Conservation (phyloP, 1,284 basidiomycete species). For the Caloboletus inedulis region DNA sequence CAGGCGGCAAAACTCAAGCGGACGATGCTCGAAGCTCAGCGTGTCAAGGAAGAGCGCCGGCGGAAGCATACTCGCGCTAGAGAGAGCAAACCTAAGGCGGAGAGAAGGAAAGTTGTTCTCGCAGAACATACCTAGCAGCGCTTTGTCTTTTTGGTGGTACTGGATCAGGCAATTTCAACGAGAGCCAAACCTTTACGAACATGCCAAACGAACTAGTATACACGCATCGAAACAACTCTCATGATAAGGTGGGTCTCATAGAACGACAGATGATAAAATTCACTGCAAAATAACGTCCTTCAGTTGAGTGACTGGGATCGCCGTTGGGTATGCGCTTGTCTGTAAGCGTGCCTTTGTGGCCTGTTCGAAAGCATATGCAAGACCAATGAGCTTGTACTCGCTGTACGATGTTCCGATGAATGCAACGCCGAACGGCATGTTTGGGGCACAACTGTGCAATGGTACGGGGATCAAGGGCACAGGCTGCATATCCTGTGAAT, state of each 20-base stretch:
- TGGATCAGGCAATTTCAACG: conserved; percentile 8
- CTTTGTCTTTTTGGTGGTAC: conserved; percentile 10
- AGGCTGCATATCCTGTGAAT: conserved; percentile 30
- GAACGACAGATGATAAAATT: conserved; percentile 1
- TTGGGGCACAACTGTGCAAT: conserved; percentile 36
- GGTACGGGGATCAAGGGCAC: conserved; percentile 27
- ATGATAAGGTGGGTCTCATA: conserved; percentile 4
- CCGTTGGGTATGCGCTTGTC: conserved; percentile 42
- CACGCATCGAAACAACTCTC: background rate
- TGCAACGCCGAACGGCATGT: conserved; percentile 48
- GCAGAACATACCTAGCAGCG: conserved; percentile 63
- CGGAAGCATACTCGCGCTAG: conserved; percentile 85
- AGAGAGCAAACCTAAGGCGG: conserved; percentile 86
- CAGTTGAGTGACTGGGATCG: conserved; percentile 51
- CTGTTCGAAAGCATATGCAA: conserved; percentile 56
- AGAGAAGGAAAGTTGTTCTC: conserved; percentile 83
- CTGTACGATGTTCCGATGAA: conserved; percentile 53
- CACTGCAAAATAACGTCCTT: conserved; percentile 36
- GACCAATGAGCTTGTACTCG: conserved; percentile 47
- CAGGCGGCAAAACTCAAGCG: conserved; percentile 85
- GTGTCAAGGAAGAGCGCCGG: conserved; percentile 92
- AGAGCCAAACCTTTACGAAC: background rate
- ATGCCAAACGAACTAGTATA: background rate
- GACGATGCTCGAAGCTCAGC: conserved; percentile 88
- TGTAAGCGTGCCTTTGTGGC: conserved; percentile 46